Base-by-base conservation (phyloP, 768 basidiomycete genomes). In the Russula griseocarnosa region DNA sequence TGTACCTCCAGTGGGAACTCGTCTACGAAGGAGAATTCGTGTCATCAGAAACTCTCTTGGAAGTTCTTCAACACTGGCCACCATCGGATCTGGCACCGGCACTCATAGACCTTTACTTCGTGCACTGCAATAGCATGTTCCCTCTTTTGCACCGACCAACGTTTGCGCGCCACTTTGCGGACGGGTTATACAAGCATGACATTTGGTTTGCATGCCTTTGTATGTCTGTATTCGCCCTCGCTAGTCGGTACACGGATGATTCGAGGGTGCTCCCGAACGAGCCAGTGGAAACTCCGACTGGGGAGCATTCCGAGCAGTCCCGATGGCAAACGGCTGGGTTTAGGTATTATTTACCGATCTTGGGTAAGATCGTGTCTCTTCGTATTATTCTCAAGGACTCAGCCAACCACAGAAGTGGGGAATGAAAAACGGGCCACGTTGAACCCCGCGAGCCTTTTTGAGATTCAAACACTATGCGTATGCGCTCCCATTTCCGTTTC, bases 141-240 rank as follows among this genome's bases (percentile, higher is more conserved):
- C 90, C 90, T 9, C 74, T 94, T 22, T 76, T 94, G 32, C 90
- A 93, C 70, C 81, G 80, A 24, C 84, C 84, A 6, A 85, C 86
- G 0, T 93, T 94, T 69, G 76, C 83, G 42, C 78, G 79, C 18
- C 83, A 87, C 52, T 86, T 84, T 77, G 75, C 70, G 36, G 79
- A 82, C 2, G 76, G 76, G 9, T 70, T 87, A 28, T 81, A 88
- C 67, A 76, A 88, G 62, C 72, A 77, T 8, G 73, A 74, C 50
- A 61, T 69, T 2, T 74, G 73, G 73, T 74, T 73, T 57, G 73
- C 72, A 1, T 71, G 70, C 54, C 61, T 70, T 3, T 74, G 72
- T 65, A 66, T 74, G 68, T 63, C 65, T 11, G 63, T 73, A 16
- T 74, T 74, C 42, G 73, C 71, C 26, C 61, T 73, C 18, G 72